Conservation (phyloP, 1,284 basidiomycete genomes). For the Pseudozyma thailandica region DNA sequence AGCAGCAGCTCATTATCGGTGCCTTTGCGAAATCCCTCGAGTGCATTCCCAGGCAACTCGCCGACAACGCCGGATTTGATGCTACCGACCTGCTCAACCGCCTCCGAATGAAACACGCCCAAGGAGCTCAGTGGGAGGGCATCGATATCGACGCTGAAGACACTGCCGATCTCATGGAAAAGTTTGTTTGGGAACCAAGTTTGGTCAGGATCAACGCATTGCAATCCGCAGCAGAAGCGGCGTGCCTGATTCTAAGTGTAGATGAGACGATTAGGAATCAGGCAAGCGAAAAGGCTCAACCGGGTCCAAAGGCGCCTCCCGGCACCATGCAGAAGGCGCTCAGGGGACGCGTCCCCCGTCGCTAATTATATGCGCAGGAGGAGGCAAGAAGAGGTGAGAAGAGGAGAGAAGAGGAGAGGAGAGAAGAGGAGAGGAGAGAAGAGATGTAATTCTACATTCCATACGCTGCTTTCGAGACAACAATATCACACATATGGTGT, state of each 20-base stretch:
- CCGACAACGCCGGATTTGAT: conserved; percentile 97
- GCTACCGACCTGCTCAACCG: conserved; percentile 98
- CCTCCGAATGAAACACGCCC: conserved; percentile 93
- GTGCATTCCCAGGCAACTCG: conserved; percentile 96
- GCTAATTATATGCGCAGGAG: conserved; percentile 13
- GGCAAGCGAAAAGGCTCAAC: conserved; percentile 57
- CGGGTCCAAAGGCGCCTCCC: conserved; percentile 58
- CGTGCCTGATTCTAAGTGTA: conserved; percentile 79
- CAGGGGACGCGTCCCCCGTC: conserved; percentile 50
- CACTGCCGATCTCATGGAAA: conserved; percentile 91
- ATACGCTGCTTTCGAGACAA: too few relatives aligned
- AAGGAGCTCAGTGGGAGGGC: conserved; percentile 86
- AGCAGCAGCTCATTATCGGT: conserved; percentile 92
- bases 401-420: too few relatives aligned
- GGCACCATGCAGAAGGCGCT: conserved; percentile 65
- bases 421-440: too few relatives aligned
- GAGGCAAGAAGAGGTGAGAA: too few relatives aligned
- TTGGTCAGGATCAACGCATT: conserved; percentile 96
- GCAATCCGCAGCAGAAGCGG: conserved; percentile 92
- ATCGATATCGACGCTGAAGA: conserved; percentile 91
- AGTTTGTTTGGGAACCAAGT: conserved; percentile 98
- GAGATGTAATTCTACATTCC: too few relatives aligned
- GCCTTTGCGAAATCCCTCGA: conserved; percentile 97
- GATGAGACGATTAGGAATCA: conserved; percentile 67
- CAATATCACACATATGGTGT: too few relatives aligned